Evolutionary conservation across 1,284 basidiomycete genomes (phyloP).

Genomic region (Puccinia polysora): DNA sequence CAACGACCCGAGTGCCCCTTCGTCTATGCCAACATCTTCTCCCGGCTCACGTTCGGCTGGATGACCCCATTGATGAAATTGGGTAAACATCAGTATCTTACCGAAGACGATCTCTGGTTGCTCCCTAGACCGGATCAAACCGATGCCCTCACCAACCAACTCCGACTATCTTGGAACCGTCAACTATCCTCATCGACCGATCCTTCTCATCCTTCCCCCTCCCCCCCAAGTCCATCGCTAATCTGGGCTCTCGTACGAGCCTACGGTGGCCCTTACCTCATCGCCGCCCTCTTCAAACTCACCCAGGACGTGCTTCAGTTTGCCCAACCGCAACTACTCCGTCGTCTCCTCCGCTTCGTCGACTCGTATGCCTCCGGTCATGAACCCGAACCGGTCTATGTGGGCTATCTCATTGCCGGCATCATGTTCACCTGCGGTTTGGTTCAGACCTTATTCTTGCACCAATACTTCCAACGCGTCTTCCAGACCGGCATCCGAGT

Average conservation of each 20-base stretch:
- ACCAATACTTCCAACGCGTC: slow-evolving; percentile 80
- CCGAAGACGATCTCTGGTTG: slow-evolving; percentile 54
- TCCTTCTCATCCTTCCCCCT: slow-evolving; percentile 33
- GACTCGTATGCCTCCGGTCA: slow-evolving; percentile 64
- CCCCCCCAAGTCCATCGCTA: slow-evolving; percentile 58
- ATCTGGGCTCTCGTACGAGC: slow-evolving; percentile 69
- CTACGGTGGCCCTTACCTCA: slow-evolving; percentile 71
- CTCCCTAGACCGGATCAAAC: slow-evolving; percentile 63
- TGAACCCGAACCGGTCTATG: slow-evolving; percentile 49
- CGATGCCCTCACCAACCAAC: slow-evolving; percentile 63
- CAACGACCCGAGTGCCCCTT: slow-evolving; percentile 66
- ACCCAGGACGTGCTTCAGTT: slow-evolving; percentile 76
- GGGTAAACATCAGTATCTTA: slow-evolving; percentile 52
- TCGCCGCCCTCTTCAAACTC: slow-evolving; percentile 60
- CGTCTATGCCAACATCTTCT: slow-evolving; percentile 64
- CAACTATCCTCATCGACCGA: slow-evolving; percentile 27
- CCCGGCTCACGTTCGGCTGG: slow-evolving; percentile 67
- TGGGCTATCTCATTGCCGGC: slow-evolving; percentile 71
- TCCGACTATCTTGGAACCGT: slow-evolving; percentile 58
- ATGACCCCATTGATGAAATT: slow-evolving; percentile 66
- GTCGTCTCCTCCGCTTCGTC: slow-evolving; percentile 74
- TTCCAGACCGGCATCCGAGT: slow-evolving; percentile 87
- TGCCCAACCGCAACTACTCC: slow-evolving; percentile 80
- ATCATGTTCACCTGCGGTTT: slow-evolving; percentile 75
- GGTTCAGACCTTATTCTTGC: slow-evolving; percentile 73